Percentiles rank a stretch among this genome's conserved stretches.
Evolutionary conservation across 768 basidiomycete genomes (phyloP).

Genomic region (Fomitopsis pulvina): DNA sequence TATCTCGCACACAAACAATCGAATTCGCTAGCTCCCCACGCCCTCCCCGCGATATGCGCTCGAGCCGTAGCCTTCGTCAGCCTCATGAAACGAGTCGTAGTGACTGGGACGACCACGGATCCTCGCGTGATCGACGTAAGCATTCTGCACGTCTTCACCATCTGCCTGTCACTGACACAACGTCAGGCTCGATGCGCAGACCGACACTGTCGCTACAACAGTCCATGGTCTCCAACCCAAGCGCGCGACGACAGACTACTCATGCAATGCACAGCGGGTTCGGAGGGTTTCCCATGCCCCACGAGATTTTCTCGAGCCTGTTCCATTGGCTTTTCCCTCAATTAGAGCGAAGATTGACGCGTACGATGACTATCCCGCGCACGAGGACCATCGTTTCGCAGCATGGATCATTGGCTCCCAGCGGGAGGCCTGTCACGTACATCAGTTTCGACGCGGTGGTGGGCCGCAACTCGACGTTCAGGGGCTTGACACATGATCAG

Average conservation of each 20-base stretch:
- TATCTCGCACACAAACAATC: constrained; percentile 39
- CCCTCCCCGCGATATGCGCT: constrained; percentile 4
- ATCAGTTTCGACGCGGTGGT: constrained; percentile 81
- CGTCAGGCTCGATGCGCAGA: constrained; percentile 7
- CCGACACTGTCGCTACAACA: constrained; percentile 10
- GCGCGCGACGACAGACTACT: constrained; percentile 12
- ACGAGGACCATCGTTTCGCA: constrained; percentile 55
- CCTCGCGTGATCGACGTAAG: constrained; percentile 18
- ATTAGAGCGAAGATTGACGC: constrained; percentile 47
- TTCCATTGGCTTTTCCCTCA: constrained; percentile 59
- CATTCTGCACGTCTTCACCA: background rate
- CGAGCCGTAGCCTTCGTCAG: background rate
- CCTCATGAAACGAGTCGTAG: background rate
- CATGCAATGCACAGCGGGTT: constrained; percentile 41
- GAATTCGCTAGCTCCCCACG: constrained; percentile 41
- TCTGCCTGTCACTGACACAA: background rate
- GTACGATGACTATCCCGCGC: constrained; percentile 70
- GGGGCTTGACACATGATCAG: constrained; percentile 67
- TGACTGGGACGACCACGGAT: background rate
- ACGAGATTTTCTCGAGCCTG: constrained; percentile 41
- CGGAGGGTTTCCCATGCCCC: constrained; percentile 74
- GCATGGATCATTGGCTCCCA: constrained; percentile 24
- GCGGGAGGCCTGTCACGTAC: constrained; percentile 62
- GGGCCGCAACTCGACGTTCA: constrained; percentile 76
- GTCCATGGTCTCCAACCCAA: constrained; percentile 9